Conservation (phyloP, 148 eudicot species). For the Fallopia convolvulus region DNA sequence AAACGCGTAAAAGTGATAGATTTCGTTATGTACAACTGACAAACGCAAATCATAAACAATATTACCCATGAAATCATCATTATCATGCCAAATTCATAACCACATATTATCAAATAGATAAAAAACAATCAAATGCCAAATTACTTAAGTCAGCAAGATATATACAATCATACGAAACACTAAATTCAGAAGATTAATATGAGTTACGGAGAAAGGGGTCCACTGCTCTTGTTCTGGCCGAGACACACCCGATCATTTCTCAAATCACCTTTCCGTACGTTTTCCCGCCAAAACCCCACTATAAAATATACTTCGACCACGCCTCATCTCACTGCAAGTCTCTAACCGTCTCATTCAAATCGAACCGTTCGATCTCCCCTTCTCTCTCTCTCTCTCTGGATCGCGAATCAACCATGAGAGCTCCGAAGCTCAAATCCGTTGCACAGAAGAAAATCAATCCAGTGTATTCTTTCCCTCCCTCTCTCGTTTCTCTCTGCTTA, state of each 20-base stretch:
- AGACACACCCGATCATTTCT: neutral
- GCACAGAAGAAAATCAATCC: constrained; percentile 1
- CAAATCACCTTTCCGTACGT: neutral
- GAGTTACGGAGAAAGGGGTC: neutral
- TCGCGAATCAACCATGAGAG: constrained; percentile 1
- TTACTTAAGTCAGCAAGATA: neutral
- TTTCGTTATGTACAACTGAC: neutral
- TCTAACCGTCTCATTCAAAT: neutral
- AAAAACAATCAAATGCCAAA: neutral
- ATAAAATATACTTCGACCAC: neutral
- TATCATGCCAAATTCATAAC: neutral
- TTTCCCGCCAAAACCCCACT: neutral
- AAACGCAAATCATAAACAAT: neutral
- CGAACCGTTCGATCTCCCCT: neutral
- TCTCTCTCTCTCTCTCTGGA: neutral
- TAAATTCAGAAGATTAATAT: neutral
- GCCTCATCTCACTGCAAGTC: neutral
- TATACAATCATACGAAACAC: neutral
- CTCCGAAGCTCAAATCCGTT: neutral
- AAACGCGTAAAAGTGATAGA: neutral
- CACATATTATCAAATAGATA: neutral
- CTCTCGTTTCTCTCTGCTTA: neutral
- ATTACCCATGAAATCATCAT: neutral
- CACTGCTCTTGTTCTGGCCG: neutral
- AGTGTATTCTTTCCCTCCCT: neutral